Evolutionary conservation across 2,329 filamentous ascomycete species (phyloP), one percentile per base, ranked within the genome.

Genomic region (Capronia americana): DNA sequence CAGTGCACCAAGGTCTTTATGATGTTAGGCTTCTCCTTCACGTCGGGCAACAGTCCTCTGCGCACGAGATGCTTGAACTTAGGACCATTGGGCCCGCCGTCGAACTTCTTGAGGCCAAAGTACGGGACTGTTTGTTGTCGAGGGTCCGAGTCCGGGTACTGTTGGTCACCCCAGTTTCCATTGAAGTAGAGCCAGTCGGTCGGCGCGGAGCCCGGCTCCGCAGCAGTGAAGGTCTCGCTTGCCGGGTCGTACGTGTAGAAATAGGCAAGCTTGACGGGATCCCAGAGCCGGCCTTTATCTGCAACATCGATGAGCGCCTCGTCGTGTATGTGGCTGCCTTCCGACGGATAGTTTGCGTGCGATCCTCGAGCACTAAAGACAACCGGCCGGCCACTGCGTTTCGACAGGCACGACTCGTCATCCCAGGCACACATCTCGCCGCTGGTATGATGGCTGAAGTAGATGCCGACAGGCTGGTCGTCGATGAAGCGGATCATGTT

Each of bases 41-140:
- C 77, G 46, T 79, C 77, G 2, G 75, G 71, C 89, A 74, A 92
- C 96, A 61, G 96, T 85, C 75, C 89, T 88, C 85, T 84, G 41
- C 93, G 84, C 12, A 88, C 87, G 58, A 98, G 82, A 68, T 91
- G 90, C 84, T 98, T 98, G 83, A 90, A 95, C 69, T 91, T 88
- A 3, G 94, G 94, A 0, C 94, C 95, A 4, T 90, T 79, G 0
- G 94, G 94, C 0, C 95, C 94, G 53, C 90, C 92, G 26, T 96
- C 91, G 76, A 97, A 98, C 79, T 98, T 93, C 73, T 96, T 96
- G 76, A 97, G 90, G 0, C 93, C 93, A 63, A 93, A 91, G 69
- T 98, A 89, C 38, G 92, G 87, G 84, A 96, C 98, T 1, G 65
- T 70, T 23, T 57, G 34, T 77, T 98, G 95, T 57, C 95, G 86